phyloP scores from a whole-genome alignment of 345 rosid species.

The Aquilaria yunnanensis region DNA sequence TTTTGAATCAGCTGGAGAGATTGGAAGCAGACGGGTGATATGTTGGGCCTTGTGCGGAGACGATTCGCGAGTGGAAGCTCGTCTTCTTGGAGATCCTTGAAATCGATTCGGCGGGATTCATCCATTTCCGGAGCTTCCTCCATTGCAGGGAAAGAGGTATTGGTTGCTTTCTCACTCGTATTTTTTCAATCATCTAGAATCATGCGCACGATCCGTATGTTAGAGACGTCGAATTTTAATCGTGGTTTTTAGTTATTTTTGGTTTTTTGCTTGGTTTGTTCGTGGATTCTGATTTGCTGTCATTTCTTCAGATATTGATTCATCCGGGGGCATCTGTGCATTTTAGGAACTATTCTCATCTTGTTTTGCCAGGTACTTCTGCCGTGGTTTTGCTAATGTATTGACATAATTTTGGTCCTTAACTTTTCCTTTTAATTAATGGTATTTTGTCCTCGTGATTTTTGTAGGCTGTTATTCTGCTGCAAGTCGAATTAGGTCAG shows the following conservation, averaged over 20 bases:
- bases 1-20: neutral
- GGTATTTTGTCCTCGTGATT: slow-evolving; percentile 1
- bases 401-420: neutral
- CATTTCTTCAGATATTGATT: slow-evolving; percentile 33
- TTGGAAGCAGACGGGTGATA: slow-evolving; percentile 6
- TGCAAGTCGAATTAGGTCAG: slow-evolving; percentile 35
- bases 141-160: slow-evolving; percentile 40
- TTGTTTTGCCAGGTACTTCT: slow-evolving; percentile 41
- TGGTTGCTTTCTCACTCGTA: neutral
- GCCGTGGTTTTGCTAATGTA: neutral
- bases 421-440: neutral
- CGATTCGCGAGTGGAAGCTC: slow-evolving; percentile 12
- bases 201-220: neutral
- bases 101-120: slow-evolving; percentile 28
- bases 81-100: slow-evolving; percentile 27
- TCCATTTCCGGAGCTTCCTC: slow-evolving; percentile 36
- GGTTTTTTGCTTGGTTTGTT: neutral
- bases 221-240: neutral
- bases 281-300: slow-evolving; percentile 2
- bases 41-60: slow-evolving; percentile 15
- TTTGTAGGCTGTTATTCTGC: slow-evolving; percentile 39
- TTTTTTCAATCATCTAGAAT: neutral
- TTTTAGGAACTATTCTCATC: slow-evolving; percentile 38
- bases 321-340: slow-evolving; percentile 31
- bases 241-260: neutral